A percentile compares a stretch with the other conserved stretches of the same genome.
Conservation (phyloP, 352 stramenopile species). For the Globisporangium barbulae region DNA sequence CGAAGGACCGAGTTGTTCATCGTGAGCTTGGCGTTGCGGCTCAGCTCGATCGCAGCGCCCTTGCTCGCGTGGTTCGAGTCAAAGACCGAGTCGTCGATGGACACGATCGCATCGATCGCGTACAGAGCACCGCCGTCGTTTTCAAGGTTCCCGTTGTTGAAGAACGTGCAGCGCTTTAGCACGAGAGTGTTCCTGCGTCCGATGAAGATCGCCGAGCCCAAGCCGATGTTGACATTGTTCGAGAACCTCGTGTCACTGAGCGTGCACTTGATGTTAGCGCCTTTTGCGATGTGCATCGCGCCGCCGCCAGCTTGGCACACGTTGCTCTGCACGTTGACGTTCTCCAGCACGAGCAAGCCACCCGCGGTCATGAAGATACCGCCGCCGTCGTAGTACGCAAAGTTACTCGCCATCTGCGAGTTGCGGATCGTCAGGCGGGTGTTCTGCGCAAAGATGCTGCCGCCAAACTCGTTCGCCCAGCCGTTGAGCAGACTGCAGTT, state of each 20-base stretch:
- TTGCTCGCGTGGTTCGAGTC: slow-evolving; percentile 37
- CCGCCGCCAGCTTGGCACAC: slow-evolving; percentile 41
- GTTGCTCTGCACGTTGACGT: slow-evolving; percentile 30
- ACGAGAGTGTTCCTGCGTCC: slow-evolving; percentile 44
- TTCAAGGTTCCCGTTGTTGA: slow-evolving; percentile 29
- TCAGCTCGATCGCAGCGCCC: slow-evolving; percentile 51
- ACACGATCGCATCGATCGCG: slow-evolving; percentile 35
- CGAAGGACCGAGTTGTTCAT: slow-evolving; percentile 24
- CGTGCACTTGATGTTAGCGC: slow-evolving; percentile 20
- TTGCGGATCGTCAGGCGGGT: slow-evolving; percentile 18
- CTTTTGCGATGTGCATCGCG: slow-evolving; percentile 41
- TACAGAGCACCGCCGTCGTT: slow-evolving; percentile 49
- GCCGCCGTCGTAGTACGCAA: slow-evolving; percentile 60
- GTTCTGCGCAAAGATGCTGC: slow-evolving; percentile 36
- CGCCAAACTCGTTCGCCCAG: slow-evolving; percentile 49
- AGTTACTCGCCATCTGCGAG: slow-evolving; percentile 36
- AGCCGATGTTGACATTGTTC: slow-evolving; percentile 42
- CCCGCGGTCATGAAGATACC: slow-evolving; percentile 43
- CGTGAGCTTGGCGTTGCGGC: slow-evolving; percentile 28
- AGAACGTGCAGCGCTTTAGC: slow-evolving; percentile 22
- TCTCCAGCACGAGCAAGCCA: slow-evolving; percentile 21
- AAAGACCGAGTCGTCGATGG: slow-evolving; percentile 30
- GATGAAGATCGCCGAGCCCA: slow-evolving; percentile 50
- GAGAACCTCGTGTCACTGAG: slow-evolving; percentile 33
- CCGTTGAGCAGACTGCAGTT: slow-evolving; percentile 35